Base-by-base conservation (phyloP, 805 yeast genomes). In the Metschnikowia amazonensis region DNA sequence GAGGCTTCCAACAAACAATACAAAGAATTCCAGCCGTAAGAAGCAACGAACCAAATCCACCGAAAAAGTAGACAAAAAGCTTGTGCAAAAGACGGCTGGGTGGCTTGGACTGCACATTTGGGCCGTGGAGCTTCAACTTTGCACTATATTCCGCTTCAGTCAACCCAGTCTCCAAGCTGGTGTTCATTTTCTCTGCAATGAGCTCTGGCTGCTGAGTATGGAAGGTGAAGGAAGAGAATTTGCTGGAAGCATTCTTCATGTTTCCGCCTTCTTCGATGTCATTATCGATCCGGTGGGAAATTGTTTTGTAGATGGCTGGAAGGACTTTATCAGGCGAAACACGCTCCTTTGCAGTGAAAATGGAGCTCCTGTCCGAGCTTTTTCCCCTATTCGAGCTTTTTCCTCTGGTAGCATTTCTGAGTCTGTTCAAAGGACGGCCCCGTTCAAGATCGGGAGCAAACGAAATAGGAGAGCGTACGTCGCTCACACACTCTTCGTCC, bases 11-110 rank as follows among this genome's bases (percentile, higher is more conserved):
- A 27, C 69, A 59, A 25, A 75, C 53, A 38, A 68, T 60, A 51
- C 71, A 70, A 20, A 76, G 61, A 8, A 74, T 55, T 43, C 74
- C 77, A 47, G 71, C 75, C 36, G 61, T 53, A 42, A 72, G 55
- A 30, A 75, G 60, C 36, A 75, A 59, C 1, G 64, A 48, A 25
- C 80, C 77, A 58, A 75, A 75, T 5, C 80, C 79, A 45, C 77
- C 77, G 60, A 75, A 75, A 45, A 71, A 60, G 55, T 75, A 71
- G 42, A 59, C 47, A 36, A 70, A 60, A 2, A 69, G 45, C 53
- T 65, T 70, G 48, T 55, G 63, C 21, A 62, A 45, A 39, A 62
- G 52, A 29, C 64, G 61, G 6, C 61, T 57, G 16, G 66, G 62
- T 9, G 75, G 76, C 39, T 63, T 66, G n/a, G 67, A 52, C 50